Evolutionary conservation across 345 rosid species (phyloP).

Genomic region (Capsella bursapastoris): DNA sequence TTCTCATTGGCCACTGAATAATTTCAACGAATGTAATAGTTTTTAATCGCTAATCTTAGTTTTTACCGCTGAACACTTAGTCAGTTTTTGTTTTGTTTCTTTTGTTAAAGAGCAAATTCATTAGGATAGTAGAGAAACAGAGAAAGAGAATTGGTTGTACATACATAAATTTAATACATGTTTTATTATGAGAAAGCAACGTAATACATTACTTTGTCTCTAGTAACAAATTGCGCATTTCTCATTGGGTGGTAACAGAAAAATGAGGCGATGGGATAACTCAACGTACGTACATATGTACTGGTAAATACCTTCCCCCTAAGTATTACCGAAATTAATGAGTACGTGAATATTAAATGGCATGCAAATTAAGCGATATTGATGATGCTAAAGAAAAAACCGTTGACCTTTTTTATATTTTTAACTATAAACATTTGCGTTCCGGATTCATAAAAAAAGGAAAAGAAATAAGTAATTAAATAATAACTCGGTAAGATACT

Average conservation of each 20-base stretch:
- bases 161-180: background rate
- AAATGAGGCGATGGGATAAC: background rate
- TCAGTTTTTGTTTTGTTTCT: no score
- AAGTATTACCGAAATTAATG: background rate
- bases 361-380: background rate
- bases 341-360: background rate
- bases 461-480: background rate
- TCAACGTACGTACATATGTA: background rate
- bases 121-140: background rate
- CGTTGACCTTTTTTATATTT: background rate
- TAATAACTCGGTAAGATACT: background rate
- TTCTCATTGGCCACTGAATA: no score
- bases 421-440: background rate
- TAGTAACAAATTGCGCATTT: constrained; percentile 13
- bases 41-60: background rate
- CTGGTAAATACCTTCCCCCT: background rate
- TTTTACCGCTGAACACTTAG: no score
- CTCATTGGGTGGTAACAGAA: background rate
- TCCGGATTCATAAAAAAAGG: background rate
- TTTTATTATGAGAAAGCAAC: background rate
- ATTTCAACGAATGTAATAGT: background rate
- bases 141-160: background rate
- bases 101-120: background rate
- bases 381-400: background rate
- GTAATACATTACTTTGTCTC: constrained; percentile 24